Evolutionary conservation across 129 eudicot species (phyloP).

Genomic region (Solidago caesia): DNA sequence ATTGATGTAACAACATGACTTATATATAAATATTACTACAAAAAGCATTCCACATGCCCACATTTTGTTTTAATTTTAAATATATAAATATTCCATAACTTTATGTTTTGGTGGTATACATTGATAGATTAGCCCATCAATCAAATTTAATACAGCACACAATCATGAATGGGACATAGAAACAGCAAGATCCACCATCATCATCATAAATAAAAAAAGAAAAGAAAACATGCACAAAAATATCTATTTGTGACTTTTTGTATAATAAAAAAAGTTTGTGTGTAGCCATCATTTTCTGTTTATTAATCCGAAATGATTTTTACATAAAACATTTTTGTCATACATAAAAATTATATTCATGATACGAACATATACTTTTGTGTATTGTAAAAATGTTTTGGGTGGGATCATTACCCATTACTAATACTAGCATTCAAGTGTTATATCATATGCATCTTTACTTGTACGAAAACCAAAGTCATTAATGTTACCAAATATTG

Average conservation of each 20-base stretch:
- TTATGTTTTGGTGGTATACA: constrained; percentile 23
- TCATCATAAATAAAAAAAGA: background rate
- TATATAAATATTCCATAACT: constrained; percentile 19
- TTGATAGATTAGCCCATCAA: constrained; percentile 27
- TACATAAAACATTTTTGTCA: no score
- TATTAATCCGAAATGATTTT: no score
- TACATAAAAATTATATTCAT: no score
- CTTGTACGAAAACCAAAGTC: constrained; percentile 1
- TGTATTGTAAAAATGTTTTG: no score
- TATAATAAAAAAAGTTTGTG: no score
- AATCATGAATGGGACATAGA: constrained; percentile 30
- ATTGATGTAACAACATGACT: constrained; percentile 36
- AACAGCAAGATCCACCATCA: constrained; percentile 30
- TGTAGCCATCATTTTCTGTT: no score
- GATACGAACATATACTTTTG: no score
- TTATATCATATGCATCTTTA: constrained; percentile 13
- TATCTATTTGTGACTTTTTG: no score
- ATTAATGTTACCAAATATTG: background rate
- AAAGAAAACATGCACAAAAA: no score
- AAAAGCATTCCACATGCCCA: constrained; percentile 39
- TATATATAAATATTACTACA: constrained; percentile 20
- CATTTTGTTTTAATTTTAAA: constrained; percentile 9
- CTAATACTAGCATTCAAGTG: background rate
- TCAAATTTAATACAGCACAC: constrained; percentile 19
- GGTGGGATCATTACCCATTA: no score